Conservation (phyloP, 2,329 filamentous ascomycete species). For the Pseudogymnoascus destructans region DNA sequence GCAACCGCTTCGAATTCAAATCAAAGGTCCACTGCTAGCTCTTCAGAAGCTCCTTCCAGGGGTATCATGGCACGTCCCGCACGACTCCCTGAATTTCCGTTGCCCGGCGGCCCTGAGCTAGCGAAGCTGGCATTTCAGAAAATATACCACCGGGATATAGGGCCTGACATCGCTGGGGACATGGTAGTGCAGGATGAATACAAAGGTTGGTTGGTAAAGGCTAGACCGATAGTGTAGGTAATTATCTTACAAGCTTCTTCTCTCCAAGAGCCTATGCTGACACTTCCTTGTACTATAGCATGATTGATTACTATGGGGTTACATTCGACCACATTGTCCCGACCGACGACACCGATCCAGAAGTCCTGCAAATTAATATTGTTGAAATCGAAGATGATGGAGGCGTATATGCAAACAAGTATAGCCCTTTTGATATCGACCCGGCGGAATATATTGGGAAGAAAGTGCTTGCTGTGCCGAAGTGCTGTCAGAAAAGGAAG, state of each 20-base stretch:
- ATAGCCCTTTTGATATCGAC: slow-evolving; percentile 27
- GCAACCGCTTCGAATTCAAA: slow-evolving; percentile 11
- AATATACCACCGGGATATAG: slow-evolving; percentile 12
- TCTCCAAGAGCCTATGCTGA: background rate
- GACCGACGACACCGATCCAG: slow-evolving; percentile 27
- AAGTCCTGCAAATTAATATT: slow-evolving; percentile 32
- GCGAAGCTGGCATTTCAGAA: slow-evolving; percentile 11
- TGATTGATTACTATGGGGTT: slow-evolving; percentile 29
- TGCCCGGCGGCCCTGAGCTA: slow-evolving; percentile 10
- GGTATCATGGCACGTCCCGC: slow-evolving; percentile 11
- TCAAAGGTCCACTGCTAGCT: slow-evolving; percentile 13
- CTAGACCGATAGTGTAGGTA: background rate
- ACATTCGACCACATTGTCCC: slow-evolving; percentile 32
- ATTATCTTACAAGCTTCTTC: slow-evolving; percentile 1
- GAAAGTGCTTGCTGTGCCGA: slow-evolving; percentile 31
- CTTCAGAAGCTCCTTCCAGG: slow-evolving; percentile 13
- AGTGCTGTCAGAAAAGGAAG: slow-evolving; percentile 30
- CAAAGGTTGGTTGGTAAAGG: slow-evolving; percentile 12
- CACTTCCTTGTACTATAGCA: background rate
- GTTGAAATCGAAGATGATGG: slow-evolving; percentile 29
- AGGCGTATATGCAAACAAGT: slow-evolving; percentile 27
- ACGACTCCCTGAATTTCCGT: slow-evolving; percentile 10
- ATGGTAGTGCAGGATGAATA: slow-evolving; percentile 14
- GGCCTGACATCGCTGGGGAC: slow-evolving; percentile 9
- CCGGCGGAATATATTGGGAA: slow-evolving; percentile 28